Evolutionary conservation across 345 rosid genomes (phyloP).

Genomic region (Eucalyptus pauciflora): DNA sequence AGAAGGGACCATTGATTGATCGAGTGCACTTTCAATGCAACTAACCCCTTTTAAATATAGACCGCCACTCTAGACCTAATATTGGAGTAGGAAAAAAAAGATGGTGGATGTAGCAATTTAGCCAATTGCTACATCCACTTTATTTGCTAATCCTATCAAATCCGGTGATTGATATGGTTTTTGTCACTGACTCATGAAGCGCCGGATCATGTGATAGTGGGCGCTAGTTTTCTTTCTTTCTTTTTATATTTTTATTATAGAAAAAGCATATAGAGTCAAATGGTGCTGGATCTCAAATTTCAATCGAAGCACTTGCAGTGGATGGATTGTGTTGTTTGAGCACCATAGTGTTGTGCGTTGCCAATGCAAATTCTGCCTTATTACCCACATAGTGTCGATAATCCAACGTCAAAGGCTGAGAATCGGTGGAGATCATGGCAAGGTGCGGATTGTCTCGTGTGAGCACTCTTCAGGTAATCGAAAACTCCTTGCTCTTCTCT

Average conservation of each 20-base stretch:
- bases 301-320: background rate
- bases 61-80: background rate
- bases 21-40: background rate
- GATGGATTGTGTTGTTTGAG: background rate
- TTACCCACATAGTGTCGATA: background rate
- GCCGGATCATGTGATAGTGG: background rate
- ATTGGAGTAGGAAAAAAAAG: background rate
- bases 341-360: background rate
- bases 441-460: background rate
- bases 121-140: background rate
- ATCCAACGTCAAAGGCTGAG: background rate
- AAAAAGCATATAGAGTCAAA: background rate
- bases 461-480: background rate
- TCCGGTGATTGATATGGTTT: background rate
- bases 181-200: background rate
- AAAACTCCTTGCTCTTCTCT: background rate
- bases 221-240: background rate
- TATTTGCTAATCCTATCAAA: background rate
- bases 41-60: background rate
- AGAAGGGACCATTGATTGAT: background rate
- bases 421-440: background rate
- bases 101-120: background rate
- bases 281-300: background rate
- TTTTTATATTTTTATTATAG: background rate
- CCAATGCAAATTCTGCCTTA: background rate